Percentiles rank a stretch among this genome's conserved stretches.
Conservation (phyloP, 495 filamentous ascomycete genomes). For the Trichoderma asperelloides region DNA sequence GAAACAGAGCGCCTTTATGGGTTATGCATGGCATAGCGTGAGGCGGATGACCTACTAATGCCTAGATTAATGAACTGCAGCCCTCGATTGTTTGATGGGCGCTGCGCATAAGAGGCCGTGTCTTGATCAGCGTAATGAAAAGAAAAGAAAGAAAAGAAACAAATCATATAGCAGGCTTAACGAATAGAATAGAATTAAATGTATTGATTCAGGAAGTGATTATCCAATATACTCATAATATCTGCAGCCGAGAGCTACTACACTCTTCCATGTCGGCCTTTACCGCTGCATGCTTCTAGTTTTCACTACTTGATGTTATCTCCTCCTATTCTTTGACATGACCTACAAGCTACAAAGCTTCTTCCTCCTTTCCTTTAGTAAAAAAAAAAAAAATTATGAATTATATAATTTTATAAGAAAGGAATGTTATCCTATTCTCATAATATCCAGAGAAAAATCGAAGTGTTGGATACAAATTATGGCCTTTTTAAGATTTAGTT, state of each 20-base stretch:
- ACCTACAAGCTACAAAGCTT: no score
- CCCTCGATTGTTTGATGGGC: neutral
- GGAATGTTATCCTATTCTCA: no score
- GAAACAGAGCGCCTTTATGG: conserved; percentile 72
- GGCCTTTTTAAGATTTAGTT: no score
- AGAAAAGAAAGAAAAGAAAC: neutral
- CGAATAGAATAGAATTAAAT: neutral
- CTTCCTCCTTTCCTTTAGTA: no score
- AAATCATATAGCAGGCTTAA: neutral
- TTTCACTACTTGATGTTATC: neutral
- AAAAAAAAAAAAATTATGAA: no score
- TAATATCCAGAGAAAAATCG: no score
- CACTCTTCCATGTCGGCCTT: no score
- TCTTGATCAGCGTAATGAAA: neutral
- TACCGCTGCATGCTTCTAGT: no score
- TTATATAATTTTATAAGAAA: no score
- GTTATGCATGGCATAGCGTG: conserved; percentile 70
- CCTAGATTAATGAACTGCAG: neutral
- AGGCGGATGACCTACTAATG: conserved; percentile 10
- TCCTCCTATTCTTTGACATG: neutral
- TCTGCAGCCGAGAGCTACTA: no score
- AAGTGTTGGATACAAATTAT: no score
- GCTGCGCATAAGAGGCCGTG: neutral
- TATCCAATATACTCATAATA: no score
- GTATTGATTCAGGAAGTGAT: neutral